Evolutionary conservation across 2,329 filamentous ascomycete genomes (phyloP).

Genomic region (Acephala macrosclerotiorum): DNA sequence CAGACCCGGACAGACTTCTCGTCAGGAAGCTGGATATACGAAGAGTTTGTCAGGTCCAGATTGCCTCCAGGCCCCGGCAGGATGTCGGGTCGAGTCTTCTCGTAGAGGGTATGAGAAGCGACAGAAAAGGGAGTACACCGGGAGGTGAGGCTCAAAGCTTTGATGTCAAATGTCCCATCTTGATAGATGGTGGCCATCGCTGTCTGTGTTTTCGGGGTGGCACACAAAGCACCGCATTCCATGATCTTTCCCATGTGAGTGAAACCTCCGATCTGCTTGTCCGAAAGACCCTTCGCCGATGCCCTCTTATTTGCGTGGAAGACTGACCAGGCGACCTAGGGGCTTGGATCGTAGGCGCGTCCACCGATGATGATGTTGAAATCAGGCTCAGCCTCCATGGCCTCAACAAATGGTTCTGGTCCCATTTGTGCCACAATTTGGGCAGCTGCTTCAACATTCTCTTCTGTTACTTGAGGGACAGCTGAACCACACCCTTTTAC

Average conservation of each 20-base stretch:
- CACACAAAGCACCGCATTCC: constrained; percentile 56
- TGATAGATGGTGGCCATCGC: constrained; percentile 45
- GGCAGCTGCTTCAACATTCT: constrained; percentile 48
- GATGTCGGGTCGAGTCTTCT: constrained; percentile 60
- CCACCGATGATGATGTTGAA: constrained; percentile 49
- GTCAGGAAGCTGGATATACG: constrained; percentile 53
- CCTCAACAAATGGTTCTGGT: constrained; percentile 52
- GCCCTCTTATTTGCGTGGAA: constrained; percentile 35
- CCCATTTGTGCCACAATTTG: constrained; percentile 56
- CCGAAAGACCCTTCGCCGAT: neutral
- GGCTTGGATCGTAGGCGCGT: constrained; percentile 50
- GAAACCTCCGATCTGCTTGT: constrained; percentile 44
- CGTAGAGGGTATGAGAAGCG: constrained; percentile 61
- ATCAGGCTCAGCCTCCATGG: constrained; percentile 50
- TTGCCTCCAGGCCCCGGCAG: constrained; percentile 57
- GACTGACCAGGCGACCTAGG: constrained; percentile 49
- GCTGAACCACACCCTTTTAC: constrained; percentile 49
- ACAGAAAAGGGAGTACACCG: constrained; percentile 57
- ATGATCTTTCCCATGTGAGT: constrained; percentile 64
- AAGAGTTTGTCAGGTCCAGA: constrained; percentile 50
- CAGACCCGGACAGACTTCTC: constrained; percentile 50
- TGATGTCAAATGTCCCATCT: constrained; percentile 13
- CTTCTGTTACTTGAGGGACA: constrained; percentile 49
- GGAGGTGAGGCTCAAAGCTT: constrained; percentile 48
- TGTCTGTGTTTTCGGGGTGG: constrained; percentile 47